Evolutionary conservation across 108 stramenopile genomes (phyloP), one percentile per base, ranked within the genome.

Genomic region (Aureococcus anophagefferens): DNA sequence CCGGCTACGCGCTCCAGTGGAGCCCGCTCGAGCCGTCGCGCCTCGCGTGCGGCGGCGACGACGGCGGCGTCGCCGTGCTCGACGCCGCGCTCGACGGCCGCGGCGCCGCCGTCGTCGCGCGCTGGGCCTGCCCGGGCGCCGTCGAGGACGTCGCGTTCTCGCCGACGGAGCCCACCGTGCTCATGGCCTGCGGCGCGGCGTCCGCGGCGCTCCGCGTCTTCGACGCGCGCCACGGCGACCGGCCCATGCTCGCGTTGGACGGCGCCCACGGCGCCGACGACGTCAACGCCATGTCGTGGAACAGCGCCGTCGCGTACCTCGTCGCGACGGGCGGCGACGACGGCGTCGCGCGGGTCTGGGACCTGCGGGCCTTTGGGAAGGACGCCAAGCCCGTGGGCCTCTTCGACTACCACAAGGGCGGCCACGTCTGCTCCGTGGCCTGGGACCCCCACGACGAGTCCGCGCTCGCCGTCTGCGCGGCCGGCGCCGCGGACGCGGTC

Each of bases 381-480:
- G 35, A 0, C 64, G 68, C 35, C 17, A 72, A 80, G 59, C 90
- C 90, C 18, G 75, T 97, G 40, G 97, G 95, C 7, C 82, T 90
- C 59, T 97, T 94, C 70, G 83, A 89, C 32, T 92, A 85, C 63
- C 95, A 97, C 74, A 81, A 83, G 64, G 75, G 40, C 25, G 83
- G 82, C 29, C 94, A 96, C 66, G 93, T 99, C 66, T 94, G 95
- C 0, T 87, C 88, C 31, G 85, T 97, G 46, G 90, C 94, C 83
- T 99, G 98, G 98, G 90, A 94, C 76, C 95, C 96, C 14, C 94
- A 91, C 14, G 98, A 99, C 77, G 96, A 96, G 77, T 88, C 84
- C 63, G 90, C 95, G 89, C 79, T 96, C 64, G 89, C 84, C 5
- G 91, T 86, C 0, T 83, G 83, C 35, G 92, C 93, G 65, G 93